Evolutionary conservation across 2,329 filamentous ascomycete genomes (phyloP), one percentile per base, ranked within the genome.

Genomic region (Mollisia scopiformis): DNA sequence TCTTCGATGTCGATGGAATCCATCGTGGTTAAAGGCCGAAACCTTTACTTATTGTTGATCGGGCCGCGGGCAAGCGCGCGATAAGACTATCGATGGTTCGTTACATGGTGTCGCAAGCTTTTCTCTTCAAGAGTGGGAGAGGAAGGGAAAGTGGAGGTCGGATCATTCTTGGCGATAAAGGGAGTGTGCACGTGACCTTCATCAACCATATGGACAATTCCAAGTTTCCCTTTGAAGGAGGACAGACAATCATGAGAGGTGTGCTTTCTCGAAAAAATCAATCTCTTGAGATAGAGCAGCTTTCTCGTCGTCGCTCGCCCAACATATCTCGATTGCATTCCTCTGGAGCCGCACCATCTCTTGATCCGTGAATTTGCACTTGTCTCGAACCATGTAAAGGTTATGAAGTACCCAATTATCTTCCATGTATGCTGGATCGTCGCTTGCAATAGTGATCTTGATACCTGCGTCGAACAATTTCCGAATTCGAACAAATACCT

Each of bases 341-440:
- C 65, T 74, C 0, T 71, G 74, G 53, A 83, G 65, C 27, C 67
- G 64, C 0, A 78, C 71, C 72, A 84, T 79, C 0, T 83, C 79
- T 1, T 19, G 39, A 56, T 79, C 74, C 1, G 64, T 73, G 21
- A 84, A 73, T 0, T 59, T 61, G 58, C 79, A 79, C 51, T 78
- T 76, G 3, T 70, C 73, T 55, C 77, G 76, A 6, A 75, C 73
- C 66, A 82, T 75, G 53, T 78, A 72, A 73, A 83, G 70, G 55
- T 81, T 81, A 11, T 80, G 77, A 60, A 78, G 71, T 27, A 83
- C 71, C 80, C 80, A 83, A 35, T 79, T 77, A 59, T 82, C 75
- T 59, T 82, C 77, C 73, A 82, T 79, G 52, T 79, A 79, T 1
- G 76, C 75, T 10, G 78, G 79, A 61, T 80, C 78, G 62, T 81